Percentiles rank a stretch among this genome's conserved stretches.
These are phyloP conservation scores for Ogataea parapolymorpha DNA, from an alignment of 805 yeast genomes.

Conservation along the genomic window DNA sequence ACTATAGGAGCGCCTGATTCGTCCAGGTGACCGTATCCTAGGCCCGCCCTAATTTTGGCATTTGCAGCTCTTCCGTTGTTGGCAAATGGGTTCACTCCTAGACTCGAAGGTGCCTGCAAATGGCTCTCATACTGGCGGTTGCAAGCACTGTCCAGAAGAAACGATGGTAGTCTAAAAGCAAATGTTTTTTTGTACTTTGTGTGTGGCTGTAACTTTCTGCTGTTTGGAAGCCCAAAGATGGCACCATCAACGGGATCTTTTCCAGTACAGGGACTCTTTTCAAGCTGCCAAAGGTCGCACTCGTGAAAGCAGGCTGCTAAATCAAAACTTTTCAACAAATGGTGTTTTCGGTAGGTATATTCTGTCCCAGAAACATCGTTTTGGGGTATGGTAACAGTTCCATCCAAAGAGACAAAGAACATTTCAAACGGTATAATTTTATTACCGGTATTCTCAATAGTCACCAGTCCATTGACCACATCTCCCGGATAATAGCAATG, in stretches of 20 bases:
- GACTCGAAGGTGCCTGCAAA: not conserved
- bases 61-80: not conserved
- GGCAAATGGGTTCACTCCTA: not conserved
- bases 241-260: not conserved
- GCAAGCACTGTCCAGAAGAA: not conserved
- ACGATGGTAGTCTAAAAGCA: not conserved
- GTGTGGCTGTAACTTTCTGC: not conserved
- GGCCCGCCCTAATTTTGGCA: too few species aligned
- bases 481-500: not conserved
- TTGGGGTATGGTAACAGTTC: not conserved
- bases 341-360: not conserved
- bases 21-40: not conserved
- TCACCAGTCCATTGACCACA: not conserved
- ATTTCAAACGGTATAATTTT: not conserved
- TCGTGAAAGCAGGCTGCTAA: not conserved
- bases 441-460: not conserved
- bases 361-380: not conserved
- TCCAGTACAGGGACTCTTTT: too few species aligned
- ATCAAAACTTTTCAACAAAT: not conserved
- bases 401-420: not conserved
- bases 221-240: not conserved
- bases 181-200: not conserved
- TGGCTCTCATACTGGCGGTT: not conserved
- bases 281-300: too few species aligned
- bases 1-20: not conserved